phyloP scores from a whole-genome alignment of 306 rosid species.

The Pachyrhizus erosus region DNA sequence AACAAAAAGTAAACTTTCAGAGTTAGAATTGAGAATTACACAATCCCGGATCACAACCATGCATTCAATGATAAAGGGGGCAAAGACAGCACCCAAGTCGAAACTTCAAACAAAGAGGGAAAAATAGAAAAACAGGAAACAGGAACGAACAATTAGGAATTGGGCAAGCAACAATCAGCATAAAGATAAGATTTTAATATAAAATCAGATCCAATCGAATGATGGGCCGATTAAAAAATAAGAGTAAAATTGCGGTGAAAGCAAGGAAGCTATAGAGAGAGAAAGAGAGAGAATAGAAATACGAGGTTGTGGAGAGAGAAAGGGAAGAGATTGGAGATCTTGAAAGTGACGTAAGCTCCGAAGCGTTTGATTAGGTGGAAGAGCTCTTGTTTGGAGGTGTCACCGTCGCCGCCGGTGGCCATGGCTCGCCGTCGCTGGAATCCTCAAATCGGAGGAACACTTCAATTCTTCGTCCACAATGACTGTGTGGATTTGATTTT shows the following conservation, averaged over 20 bases:
- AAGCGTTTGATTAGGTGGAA: slow-evolving; percentile 78
- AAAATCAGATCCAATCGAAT: slow-evolving; percentile 48
- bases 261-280: neutral
- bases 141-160: slow-evolving; percentile 2
- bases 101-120: neutral
- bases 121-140: slow-evolving; percentile 3
- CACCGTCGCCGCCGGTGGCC: slow-evolving; percentile 42
- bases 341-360: slow-evolving; percentile 72
- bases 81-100: neutral
- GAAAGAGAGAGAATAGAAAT: slow-evolving; percentile 21
- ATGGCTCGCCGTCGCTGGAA: slow-evolving; percentile 27
- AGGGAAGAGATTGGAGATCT: slow-evolving; percentile 70
- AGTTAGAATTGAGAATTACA: slow-evolving; percentile 13
- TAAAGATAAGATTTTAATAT: neutral
- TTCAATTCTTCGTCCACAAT: neutral
- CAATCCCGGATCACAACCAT: slow-evolving; percentile 13
- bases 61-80: slow-evolving; percentile 16
- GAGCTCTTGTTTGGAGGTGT: slow-evolving; percentile 72
- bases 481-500: neutral
- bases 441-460: neutral
- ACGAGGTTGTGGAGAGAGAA: slow-evolving; percentile 69
- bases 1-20: slow-evolving; percentile 12
- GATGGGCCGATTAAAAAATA: neutral
- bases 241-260: neutral
- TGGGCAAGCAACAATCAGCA: neutral